A percentile compares a stretch with the other conserved stretches of the same genome.
Evolutionary conservation across 2,329 filamentous ascomycete genomes (phyloP).

Genomic region (Dothiorella sarmentorum): DNA sequence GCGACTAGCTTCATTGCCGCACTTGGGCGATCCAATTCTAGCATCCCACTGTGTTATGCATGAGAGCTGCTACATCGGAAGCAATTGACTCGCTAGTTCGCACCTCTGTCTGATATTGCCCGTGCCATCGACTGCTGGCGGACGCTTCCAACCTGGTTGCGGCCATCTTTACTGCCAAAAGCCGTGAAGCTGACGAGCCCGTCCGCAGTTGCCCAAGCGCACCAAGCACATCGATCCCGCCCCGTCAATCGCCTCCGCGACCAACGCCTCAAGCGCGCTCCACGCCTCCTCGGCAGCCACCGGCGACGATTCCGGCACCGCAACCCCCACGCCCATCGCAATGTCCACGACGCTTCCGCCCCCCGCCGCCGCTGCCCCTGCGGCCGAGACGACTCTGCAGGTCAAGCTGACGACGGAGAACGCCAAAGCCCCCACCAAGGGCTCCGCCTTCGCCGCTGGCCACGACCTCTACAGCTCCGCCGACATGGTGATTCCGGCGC

Average conservation of each 20-base stretch:
- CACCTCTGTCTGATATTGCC: background rate
- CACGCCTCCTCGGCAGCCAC: conserved; percentile 22
- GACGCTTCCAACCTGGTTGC: background rate
- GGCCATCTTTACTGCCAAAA: too few species aligned
- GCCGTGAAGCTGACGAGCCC: too few species aligned
- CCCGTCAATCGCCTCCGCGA: conserved; percentile 27
- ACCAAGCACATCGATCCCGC: conserved; percentile 60
- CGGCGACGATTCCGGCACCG: conserved; percentile 32
- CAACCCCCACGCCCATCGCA: conserved; percentile 33
- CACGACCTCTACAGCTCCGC: conserved; percentile 86
- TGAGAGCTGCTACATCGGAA: background rate
- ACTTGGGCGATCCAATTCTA: background rate
- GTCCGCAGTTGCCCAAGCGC: conserved; percentile 77
- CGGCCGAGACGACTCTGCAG: conserved; percentile 59
- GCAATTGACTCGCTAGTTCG: background rate
- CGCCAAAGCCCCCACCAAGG: conserved; percentile 80
- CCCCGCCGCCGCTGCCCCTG: conserved; percentile 28
- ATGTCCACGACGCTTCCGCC: conserved; percentile 23
- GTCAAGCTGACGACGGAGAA: conserved; percentile 84
- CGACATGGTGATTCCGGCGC: conserved; percentile 70
- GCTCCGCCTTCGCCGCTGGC: conserved; percentile 84
- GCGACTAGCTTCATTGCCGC: background rate
- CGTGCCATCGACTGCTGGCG: background rate
- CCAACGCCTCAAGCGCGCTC: conserved; percentile 2
- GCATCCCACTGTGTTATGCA: background rate